Conservation (phyloP, 768 basidiomycete genomes). For the Russula griseocarnosa region DNA sequence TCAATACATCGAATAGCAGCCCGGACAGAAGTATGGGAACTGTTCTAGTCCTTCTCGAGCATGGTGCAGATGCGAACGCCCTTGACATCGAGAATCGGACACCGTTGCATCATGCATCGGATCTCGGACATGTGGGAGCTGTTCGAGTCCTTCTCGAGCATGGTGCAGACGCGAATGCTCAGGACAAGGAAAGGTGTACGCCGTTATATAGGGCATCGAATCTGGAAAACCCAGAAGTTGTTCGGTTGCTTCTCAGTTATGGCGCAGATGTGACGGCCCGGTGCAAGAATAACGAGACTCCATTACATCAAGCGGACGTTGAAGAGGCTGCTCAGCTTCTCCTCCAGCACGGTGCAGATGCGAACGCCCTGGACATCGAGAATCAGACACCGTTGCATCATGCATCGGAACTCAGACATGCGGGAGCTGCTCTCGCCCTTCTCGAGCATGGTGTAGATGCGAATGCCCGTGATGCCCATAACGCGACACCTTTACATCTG, state of each 20-base stretch:
- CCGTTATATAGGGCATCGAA: no score
- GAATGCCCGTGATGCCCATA: neutral
- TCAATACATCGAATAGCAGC: no score
- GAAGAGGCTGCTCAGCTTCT: neutral
- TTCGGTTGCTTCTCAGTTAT: no score
- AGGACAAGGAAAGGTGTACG: no score
- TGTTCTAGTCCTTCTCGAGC: neutral
- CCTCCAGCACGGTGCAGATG: neutral
- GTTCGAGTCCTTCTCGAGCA: no score
- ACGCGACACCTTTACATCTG: neutral
- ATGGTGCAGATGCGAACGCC: neutral
- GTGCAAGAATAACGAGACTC: no score
- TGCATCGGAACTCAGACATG: neutral
- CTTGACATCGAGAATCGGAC: neutral
- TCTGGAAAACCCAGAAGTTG: no score
- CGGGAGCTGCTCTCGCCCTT: neutral
- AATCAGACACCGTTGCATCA: neutral
- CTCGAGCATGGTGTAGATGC: conserved; percentile 4
- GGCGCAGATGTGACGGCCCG: no score
- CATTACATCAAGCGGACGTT: accelerated
- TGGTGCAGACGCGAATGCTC: no score
- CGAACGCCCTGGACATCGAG: neutral
- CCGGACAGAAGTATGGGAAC: no score
- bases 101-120: neutral
- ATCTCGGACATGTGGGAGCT: no score